These are phyloP conservation scores for Meyerozyma carpophila DNA, from an alignment of 1,139 yeast genomes.

Conservation along the genomic window DNA sequence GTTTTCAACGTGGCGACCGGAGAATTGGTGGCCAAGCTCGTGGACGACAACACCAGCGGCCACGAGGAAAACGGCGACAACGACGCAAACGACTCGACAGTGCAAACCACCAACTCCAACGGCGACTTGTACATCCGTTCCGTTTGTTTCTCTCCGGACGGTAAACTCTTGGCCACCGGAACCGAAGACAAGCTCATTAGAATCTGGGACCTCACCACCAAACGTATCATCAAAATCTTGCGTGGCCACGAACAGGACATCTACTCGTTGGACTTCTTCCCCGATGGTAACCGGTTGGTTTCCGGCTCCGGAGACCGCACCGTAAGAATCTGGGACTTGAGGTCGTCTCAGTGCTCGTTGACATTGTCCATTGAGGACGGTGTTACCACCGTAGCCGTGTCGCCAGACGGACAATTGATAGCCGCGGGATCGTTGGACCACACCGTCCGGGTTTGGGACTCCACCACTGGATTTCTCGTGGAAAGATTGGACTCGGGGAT, in stretches of 20 bases:
- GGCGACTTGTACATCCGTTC: constrained; percentile 91
- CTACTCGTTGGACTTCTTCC: constrained; percentile 92
- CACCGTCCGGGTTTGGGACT: constrained; percentile 96
- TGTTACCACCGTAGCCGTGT: constrained; percentile 94
- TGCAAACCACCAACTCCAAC: constrained; percentile 35
- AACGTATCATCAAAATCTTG: constrained; percentile 81
- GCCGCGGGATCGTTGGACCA: constrained; percentile 97
- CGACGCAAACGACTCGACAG: constrained; percentile 19
- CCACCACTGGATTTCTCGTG: constrained; percentile 85
- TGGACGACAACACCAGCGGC: constrained; percentile 65
- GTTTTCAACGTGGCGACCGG: constrained; percentile 93
- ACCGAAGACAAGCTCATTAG: constrained; percentile 96
- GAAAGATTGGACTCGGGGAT: constrained; percentile 90
- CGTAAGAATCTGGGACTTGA: constrained; percentile 94
- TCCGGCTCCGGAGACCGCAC: constrained; percentile 97
- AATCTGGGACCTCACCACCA: constrained; percentile 90
- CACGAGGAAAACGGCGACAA: constrained; percentile 10
- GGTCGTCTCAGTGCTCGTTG: constrained; percentile 83
- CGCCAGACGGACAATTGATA: constrained; percentile 89
- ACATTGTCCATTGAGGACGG: constrained; percentile 94
- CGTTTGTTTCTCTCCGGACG: constrained; percentile 96
- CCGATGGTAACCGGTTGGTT: constrained; percentile 89
- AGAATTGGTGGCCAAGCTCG: constrained; percentile 74
- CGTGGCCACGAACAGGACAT: constrained; percentile 98
- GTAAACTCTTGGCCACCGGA: constrained; percentile 92